These are phyloP conservation scores for Gossypium ekmanianum DNA, from an alignment of 345 rosid genomes.

Conservation along the genomic window DNA sequence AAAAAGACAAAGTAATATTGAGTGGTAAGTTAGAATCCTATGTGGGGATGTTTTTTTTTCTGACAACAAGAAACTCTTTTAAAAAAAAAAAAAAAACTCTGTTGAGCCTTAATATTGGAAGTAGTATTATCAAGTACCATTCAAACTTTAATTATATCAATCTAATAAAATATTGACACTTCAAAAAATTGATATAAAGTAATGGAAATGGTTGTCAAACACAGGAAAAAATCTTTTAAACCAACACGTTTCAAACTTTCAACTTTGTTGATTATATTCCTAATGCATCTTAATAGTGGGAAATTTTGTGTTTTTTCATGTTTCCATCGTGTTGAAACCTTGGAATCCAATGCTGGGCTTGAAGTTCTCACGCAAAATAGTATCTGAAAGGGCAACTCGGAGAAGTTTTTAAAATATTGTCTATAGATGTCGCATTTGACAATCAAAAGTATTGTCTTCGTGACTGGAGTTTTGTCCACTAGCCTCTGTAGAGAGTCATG, in stretches of 20 bases:
- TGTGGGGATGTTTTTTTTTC: neutral
- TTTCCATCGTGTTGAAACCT: neutral
- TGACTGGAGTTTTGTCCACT: rapidly evolving
- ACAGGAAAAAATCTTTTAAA: neutral
- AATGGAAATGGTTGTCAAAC: neutral
- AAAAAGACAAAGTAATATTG: slow-evolving; percentile 25
- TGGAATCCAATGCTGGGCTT: neutral
- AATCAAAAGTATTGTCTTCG: too few species aligned
- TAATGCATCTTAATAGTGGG: neutral
- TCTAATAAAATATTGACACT: neutral
- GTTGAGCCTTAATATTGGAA: neutral
- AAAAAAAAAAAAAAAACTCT: too few species aligned
- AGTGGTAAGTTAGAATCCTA: slow-evolving; percentile 22
- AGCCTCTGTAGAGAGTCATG: too few species aligned
- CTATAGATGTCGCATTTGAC: too few species aligned
- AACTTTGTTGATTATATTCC: neutral
- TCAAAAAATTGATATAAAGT: neutral
- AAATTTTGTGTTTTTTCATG: neutral
- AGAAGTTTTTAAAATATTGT: too few species aligned
- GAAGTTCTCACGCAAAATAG: neutral
- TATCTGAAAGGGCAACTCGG: rapidly evolving
- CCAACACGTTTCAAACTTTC: neutral
- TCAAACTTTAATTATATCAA: neutral
- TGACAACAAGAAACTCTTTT: neutral
- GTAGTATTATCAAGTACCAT: neutral